Base-by-base conservation (phyloP, 257 asterid species). In the Verbena officinalis region DNA sequence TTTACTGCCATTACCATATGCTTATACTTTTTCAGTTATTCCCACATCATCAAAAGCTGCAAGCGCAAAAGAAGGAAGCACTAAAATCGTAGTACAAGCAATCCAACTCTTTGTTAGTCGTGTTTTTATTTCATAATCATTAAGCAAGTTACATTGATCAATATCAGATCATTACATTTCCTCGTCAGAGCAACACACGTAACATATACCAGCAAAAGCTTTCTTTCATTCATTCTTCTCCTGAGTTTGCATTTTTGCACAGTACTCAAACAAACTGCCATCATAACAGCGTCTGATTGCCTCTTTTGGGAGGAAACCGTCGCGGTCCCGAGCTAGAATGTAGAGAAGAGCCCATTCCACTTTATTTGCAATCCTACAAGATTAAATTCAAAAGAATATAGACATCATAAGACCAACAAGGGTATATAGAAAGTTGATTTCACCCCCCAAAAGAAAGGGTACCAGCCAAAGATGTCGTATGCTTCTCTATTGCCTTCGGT, bases 191-290 rank as follows among this genome's bases (percentile, higher is more conserved):
- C n/a, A n/a, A n/a, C n/a, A n/a, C n/a, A n/a, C n/a, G n/a, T n/a
- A n/a, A n/a, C n/a, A n/a, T 27, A 27, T 2, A 27, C 33, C 33
- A 27, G 2, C 33, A 27, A 27, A 2, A 27, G 33, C 33, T 27
- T n/a, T 27, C 33, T 2, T 27, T 27, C 33, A 27, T 27, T 27
- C 4, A 2, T 2, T 27, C 33, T 27, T 27, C 0, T 69, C 85
- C 8, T 75, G 85, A 56, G 38, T 54, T 11, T 82, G 82, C 74
- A 71, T 71, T 76, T 72, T 87, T 0, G 97, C 94, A 14, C 93
- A 89, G 67, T 92, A 89, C 22, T 92, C 95, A 34, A 92, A 92
- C 75, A 92, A 77, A 33, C 95, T 92, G 23, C 98, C 98, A 13
- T 92, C 97, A 3, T 19, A 92, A 45, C 96, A 85, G 2, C 96